Evolutionary conservation across 805 yeast species (phyloP).

Genomic region (Nakazawaea wyomingensis): DNA sequence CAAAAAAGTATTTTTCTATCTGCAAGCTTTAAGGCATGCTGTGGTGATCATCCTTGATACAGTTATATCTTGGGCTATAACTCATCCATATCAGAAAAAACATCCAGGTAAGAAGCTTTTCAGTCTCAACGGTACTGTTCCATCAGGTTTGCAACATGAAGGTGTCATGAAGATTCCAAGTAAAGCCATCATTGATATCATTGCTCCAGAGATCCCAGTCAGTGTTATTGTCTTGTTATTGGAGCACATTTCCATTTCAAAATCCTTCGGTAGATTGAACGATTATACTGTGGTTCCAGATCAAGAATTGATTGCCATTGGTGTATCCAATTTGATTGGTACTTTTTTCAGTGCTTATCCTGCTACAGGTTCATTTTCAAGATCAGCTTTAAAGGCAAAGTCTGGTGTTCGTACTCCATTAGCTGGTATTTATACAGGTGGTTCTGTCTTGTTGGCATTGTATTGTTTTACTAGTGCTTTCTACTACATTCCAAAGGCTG

Average conservation of each 20-base stretch:
- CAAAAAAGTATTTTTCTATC: slow-evolving; percentile 58
- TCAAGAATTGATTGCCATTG: slow-evolving; percentile 92
- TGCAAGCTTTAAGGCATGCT: slow-evolving; percentile 75
- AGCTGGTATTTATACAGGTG: slow-evolving; percentile 88
- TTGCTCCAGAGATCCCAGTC: slow-evolving; percentile 81
- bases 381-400: slow-evolving; percentile 91
- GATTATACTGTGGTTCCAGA: slow-evolving; percentile 89
- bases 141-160: slow-evolving; percentile 73
- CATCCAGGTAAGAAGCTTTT: slow-evolving; percentile 40
- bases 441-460: slow-evolving; percentile 79
- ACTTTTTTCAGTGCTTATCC: slow-evolving; percentile 93
- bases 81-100: slow-evolving; percentile 41
- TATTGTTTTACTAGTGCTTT: slow-evolving; percentile 81
- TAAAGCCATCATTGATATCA: slow-evolving; percentile 43
- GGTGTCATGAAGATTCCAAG: slow-evolving; percentile 66
- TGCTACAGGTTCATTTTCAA: slow-evolving; percentile 91
- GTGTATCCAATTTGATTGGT: slow-evolving; percentile 84
- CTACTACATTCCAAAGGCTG: slow-evolving; percentile 86
- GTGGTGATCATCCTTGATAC: slow-evolving; percentile 78
- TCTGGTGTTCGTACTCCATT: slow-evolving; percentile 94
- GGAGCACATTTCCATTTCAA: slow-evolving; percentile 91
- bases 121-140: slow-evolving; percentile 69
- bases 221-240: slow-evolving; percentile 75
- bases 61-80: slow-evolving; percentile 73
- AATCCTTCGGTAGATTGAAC: slow-evolving; percentile 88